Evolutionary conservation across 1,139 yeast species (phyloP), one percentile per base, ranked within the genome.

Genomic region (Yamadazyma songkhlaensis): DNA sequence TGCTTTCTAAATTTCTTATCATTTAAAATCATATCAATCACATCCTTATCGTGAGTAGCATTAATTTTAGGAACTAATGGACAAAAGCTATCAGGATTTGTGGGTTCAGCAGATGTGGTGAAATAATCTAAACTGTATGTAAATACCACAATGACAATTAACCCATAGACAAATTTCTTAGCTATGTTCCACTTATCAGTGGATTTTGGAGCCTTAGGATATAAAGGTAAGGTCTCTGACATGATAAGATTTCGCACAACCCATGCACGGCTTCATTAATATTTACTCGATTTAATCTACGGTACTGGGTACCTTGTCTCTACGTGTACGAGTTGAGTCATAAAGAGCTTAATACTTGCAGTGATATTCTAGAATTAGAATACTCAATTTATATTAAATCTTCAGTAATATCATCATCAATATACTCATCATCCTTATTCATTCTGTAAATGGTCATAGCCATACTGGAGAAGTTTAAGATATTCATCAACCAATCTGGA

Each of bases 401-500:
- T 39, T 70, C 74, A 14, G 71, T 58, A 10, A 71, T 64, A 45
- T 70, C 75, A 49, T 70, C 77, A 48, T 71, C 76, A 25, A 62
- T 48, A 45, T 71, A 71, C 52, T 71, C 77, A 43, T 71, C 76
- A 46, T 71, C 77, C 51, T 71, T 71, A 54, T 70, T 71, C 77
- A 71, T 71, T 58, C 77, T 67, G 57, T 71, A 71, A 31, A 71
- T 56, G 9, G 76, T 68, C 77, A 71, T 71, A 38, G 60, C 62
- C 76, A 71, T 70, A 46, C 74, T 67, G 25, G 74, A 62, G 36
- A 67, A 56, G 45, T 70, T 71, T 57, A 71, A 63, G 9, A 51
- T 39, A 43, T 59, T 62, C 75, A 70, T 69, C 35, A 68, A 50
- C 75, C 75, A 70, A 29, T 62, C 65, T 4, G 76, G 75, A 9